Conservation (phyloP, 2,329 filamentous ascomycete species). For the Zalaria obscura region DNA sequence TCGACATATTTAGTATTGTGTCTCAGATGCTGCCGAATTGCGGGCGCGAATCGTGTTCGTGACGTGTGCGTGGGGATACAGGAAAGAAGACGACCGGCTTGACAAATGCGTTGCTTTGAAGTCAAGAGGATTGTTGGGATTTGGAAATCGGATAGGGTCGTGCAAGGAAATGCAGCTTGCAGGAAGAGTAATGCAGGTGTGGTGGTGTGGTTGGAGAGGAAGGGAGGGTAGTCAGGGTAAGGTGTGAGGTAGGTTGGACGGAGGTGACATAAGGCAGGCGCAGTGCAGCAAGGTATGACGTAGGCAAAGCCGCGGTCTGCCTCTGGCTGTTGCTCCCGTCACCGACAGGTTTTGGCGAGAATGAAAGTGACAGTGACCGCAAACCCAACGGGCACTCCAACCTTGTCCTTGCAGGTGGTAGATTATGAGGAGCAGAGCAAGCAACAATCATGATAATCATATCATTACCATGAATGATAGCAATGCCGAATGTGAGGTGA, state of each 20-base stretch:
- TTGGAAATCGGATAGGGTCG: no score
- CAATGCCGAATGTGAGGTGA: no score
- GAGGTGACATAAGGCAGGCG: neutral
- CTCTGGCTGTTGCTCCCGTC: neutral
- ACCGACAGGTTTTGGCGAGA: neutral
- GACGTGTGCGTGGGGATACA: neutral
- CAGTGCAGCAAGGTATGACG: conserved; percentile 1
- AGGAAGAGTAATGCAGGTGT: neutral
- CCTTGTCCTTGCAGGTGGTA: no score
- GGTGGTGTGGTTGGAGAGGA: neutral
- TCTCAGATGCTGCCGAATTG: neutral
- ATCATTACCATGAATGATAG: no score
- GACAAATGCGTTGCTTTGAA: neutral
- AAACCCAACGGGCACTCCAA: no score
- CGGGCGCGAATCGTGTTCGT: no score
- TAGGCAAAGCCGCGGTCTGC: neutral
- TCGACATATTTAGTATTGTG: conserved; percentile 38
- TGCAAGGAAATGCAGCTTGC: neutral
- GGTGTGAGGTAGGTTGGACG: conserved; percentile 2
- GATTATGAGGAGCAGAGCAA: no score
- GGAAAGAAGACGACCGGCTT: neutral
- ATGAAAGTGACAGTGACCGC: no score
- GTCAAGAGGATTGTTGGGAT: no score
- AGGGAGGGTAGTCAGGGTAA: neutral
- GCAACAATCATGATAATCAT: no score